These are phyloP conservation scores for Tetrapyrgos nigripes DNA, from an alignment of 1,284 basidiomycete genomes.

Conservation along the genomic window DNA sequence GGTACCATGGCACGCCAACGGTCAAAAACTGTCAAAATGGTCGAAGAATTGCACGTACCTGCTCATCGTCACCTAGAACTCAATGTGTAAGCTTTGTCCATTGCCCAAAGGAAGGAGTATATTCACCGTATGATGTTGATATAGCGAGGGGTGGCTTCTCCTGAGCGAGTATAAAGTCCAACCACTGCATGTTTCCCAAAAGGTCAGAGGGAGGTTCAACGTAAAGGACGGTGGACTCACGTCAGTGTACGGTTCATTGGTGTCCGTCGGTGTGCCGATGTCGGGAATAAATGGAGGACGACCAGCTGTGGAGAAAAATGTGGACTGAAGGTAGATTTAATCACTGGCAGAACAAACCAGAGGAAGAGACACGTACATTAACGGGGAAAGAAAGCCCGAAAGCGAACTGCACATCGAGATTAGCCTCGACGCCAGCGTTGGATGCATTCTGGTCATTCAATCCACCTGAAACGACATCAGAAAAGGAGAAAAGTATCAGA, in stretches of 20 bases:
- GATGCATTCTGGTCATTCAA: conserved; percentile 63
- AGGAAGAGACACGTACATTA: conserved; percentile 62
- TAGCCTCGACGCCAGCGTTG: conserved; percentile 69
- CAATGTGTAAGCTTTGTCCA: too few relatives aligned
- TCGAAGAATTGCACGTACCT: too few relatives aligned
- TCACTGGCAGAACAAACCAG: conserved; percentile 23
- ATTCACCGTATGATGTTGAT: conserved; percentile 72
- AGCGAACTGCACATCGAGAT: conserved; percentile 74
- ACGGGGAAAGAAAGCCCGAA: conserved; percentile 64
- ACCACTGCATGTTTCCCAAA: conserved; percentile 58
- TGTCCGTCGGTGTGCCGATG: conserved; percentile 39
- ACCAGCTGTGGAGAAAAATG: not conserved
- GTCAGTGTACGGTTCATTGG: conserved; percentile 72
- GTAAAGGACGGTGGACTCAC: conserved; percentile 16
- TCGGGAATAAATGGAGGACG: conserved; percentile 7
- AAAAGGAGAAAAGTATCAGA: not conserved
- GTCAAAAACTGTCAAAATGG: too few relatives aligned
- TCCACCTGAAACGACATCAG: conserved; percentile 45
- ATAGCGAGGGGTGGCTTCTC: conserved; percentile 58
- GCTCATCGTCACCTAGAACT: too few relatives aligned
- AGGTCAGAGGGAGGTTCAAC: conserved; percentile 8
- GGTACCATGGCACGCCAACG: too few relatives aligned
- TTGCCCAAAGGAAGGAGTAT: too few relatives aligned
- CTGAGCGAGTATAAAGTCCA: conserved; percentile 56
- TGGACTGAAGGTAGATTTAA: not conserved